These are phyloP conservation scores for Globisporangium nagaii DNA, from an alignment of 352 stramenopile genomes.

Conservation along the genomic window DNA sequence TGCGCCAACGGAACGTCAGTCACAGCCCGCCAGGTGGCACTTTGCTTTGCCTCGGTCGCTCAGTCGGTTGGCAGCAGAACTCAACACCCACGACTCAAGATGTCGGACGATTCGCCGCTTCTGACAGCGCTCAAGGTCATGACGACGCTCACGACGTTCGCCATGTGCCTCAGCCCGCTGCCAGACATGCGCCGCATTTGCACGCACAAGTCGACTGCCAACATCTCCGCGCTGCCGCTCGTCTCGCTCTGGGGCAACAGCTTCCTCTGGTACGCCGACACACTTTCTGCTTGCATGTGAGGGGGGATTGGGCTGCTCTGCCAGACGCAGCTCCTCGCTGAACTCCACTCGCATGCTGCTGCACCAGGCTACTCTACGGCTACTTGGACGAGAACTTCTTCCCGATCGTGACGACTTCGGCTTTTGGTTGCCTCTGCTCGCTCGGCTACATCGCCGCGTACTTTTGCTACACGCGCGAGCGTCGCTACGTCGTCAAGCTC, in stretches of 20 bases:
- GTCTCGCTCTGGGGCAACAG: constrained; percentile 9
- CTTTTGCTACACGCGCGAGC: not conserved
- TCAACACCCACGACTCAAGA: too few relatives aligned
- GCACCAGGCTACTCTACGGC: constrained; percentile 5
- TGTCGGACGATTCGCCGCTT: not conserved
- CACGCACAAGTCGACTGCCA: not conserved
- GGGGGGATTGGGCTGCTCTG: too few relatives aligned
- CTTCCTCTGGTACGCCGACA: not conserved
- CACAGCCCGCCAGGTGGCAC: too few relatives aligned
- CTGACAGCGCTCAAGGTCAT: not conserved
- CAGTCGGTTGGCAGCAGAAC: too few relatives aligned
- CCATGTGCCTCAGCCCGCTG: constrained; percentile 3
- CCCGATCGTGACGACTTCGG: not conserved
- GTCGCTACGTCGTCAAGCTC: constrained; percentile 10
- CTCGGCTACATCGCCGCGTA: constrained; percentile 3
- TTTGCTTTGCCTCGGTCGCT: too few relatives aligned
- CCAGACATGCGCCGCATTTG: not conserved
- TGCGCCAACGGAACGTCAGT: not conserved
- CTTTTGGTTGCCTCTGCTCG: not conserved
- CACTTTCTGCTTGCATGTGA: too few relatives aligned
- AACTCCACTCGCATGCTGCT: not conserved
- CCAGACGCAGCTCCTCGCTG: not conserved
- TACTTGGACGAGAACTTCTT: constrained; percentile 2
- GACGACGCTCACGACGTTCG: not conserved
- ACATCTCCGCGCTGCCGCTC: constrained; percentile 8